Evolutionary conservation across 2,329 filamentous ascomycete genomes (phyloP).

Genomic region (Aureobasidium musti): DNA sequence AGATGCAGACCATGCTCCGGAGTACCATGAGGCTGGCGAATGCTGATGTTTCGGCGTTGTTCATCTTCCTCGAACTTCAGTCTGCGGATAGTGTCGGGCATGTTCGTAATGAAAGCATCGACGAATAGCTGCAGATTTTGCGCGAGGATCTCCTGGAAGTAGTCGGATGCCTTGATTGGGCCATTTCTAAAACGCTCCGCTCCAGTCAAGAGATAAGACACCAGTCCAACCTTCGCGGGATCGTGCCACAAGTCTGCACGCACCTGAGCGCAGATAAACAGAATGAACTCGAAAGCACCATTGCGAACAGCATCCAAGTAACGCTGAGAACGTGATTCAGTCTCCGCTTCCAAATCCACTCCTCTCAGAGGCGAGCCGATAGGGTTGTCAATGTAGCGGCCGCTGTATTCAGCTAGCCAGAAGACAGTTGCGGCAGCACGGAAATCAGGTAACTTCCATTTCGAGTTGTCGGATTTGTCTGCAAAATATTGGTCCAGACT

Average conservation of each 20-base stretch:
- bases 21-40: conserved; percentile 45
- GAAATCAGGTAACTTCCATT: conserved; percentile 73
- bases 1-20: conserved; percentile 48
- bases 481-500: conserved; percentile 69
- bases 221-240: conserved; percentile 77
- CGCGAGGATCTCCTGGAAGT: conserved; percentile 73
- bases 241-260: conserved; percentile 84
- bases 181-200: conserved; percentile 65
- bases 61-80: conserved; percentile 88
- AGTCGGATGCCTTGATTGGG: conserved; percentile 65
- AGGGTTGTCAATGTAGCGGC: conserved; percentile 77
- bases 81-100: conserved; percentile 86
- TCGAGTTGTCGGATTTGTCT: conserved; percentile 64
- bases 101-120: conserved; percentile 90
- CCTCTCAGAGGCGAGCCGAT: conserved; percentile 60
- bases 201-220: conserved; percentile 80
- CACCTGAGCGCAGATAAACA: conserved; percentile 80
- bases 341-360: conserved; percentile 67
- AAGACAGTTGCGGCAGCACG: conserved; percentile 76
- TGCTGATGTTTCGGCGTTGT: conserved; percentile 60
- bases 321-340: conserved; percentile 66
- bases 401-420: conserved; percentile 94
- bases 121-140: conserved; percentile 82
- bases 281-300: conserved; percentile 87
- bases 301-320: conserved; percentile 66